These are phyloP conservation scores for Colletotrichum spinosum DNA, from an alignment of 2,329 filamentous ascomycete species.

Conservation along the genomic window DNA sequence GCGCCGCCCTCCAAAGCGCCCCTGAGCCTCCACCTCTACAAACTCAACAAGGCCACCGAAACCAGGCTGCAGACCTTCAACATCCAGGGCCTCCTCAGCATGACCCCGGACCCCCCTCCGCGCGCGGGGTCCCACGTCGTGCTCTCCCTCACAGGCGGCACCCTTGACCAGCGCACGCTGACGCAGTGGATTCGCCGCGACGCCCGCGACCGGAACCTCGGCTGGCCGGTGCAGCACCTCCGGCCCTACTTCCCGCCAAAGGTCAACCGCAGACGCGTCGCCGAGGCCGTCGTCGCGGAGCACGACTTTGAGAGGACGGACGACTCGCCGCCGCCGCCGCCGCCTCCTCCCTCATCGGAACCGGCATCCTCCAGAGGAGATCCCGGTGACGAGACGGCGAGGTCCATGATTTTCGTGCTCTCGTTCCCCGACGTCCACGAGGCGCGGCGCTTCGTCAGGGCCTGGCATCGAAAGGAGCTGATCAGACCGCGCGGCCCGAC, in stretches of 20 bases:
- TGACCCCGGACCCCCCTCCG: conserved; percentile 32
- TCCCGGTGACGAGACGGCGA: conserved; percentile 20
- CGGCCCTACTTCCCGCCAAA: conserved; percentile 35
- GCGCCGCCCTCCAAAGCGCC: conserved; percentile 53
- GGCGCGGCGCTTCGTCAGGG: conserved; percentile 54
- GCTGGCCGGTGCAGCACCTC: conserved; percentile 39
- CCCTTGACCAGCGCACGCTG: conserved; percentile 44
- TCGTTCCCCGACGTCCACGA: conserved; percentile 45
- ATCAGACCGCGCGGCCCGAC: conserved; percentile 4
- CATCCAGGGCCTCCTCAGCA: conserved; percentile 33
- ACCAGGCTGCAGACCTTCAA: conserved; percentile 38
- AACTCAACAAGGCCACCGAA: conserved; percentile 42
- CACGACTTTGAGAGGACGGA: conserved; percentile 9
- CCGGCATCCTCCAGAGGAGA: neutral
- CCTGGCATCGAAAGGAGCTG: conserved; percentile 53
- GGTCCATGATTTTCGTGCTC: conserved; percentile 47
- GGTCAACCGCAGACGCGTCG: neutral
- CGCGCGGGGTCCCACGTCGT: conserved; percentile 47
- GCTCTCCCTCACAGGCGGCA: conserved; percentile 49
- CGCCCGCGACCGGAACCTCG: conserved; percentile 49
- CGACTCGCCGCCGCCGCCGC: conserved; percentile 18
- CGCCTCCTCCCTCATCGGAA: neutral
- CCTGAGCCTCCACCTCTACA: conserved; percentile 37
- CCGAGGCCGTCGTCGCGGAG: neutral
- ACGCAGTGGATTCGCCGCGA: conserved; percentile 55